Conservation (phyloP, 305 asterid species). For the Solanum hybrid region DNA sequence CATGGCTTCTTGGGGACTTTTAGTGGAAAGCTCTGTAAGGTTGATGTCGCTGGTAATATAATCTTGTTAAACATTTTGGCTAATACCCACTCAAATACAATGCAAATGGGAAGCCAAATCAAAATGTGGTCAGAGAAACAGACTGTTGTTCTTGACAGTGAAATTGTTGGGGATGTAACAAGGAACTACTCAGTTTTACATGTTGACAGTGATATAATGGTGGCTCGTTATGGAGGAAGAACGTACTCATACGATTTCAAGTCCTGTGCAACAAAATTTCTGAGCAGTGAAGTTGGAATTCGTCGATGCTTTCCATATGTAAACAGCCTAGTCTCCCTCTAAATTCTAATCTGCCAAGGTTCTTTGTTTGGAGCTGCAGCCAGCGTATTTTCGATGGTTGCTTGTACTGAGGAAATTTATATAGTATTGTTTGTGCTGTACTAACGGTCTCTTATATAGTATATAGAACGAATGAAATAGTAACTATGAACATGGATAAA, state of each 20-base stretch:
- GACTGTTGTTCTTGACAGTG: conserved; percentile 8
- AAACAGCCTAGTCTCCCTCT: conserved; percentile 34
- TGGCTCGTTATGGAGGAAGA: conserved; percentile 7
- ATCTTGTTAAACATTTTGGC: conserved; percentile 8
- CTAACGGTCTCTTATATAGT: neutral
- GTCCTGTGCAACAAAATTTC: conserved; percentile 14
- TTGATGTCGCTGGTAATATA: neutral
- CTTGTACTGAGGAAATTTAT: neutral
- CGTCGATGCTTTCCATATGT: conserved; percentile 26
- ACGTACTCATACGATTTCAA: conserved; percentile 12
- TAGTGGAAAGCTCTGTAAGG: conserved; percentile 31
- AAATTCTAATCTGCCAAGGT: conserved; percentile 1
- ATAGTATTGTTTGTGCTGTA: neutral
- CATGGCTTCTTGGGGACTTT: conserved; percentile 13
- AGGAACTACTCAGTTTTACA: neutral
- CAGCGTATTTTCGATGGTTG: neutral
- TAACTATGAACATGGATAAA: neutral
- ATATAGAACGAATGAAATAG: neutral
- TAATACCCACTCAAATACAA: conserved; percentile 27
- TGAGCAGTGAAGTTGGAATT: neutral
- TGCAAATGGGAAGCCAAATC: conserved; percentile 16
- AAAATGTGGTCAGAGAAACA: conserved; percentile 17
- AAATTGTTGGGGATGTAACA: neutral
- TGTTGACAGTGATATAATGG: conserved; percentile 15
- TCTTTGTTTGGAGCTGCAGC: neutral